Evolutionary conservation across 305 asterid genomes (phyloP).

Genomic region (Solanum hybrid): DNA sequence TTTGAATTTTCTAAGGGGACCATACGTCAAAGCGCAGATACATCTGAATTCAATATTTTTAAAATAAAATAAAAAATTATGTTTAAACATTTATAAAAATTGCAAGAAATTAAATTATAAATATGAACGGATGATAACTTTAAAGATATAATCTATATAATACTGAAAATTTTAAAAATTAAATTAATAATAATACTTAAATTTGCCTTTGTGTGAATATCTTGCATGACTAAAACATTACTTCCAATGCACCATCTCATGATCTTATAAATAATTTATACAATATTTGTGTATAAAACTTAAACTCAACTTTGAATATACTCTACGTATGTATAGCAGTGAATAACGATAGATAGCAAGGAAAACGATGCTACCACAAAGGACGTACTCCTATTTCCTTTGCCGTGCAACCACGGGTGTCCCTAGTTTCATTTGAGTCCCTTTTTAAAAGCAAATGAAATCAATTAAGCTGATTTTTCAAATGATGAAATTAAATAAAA

Average conservation of each 20-base stretch:
- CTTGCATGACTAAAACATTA: background rate
- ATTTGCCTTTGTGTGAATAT: background rate
- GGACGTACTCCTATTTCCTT: background rate
- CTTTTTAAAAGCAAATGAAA: too few relatives aligned
- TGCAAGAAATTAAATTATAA: background rate
- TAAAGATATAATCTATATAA: background rate
- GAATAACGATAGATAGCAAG: background rate
- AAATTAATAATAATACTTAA: background rate
- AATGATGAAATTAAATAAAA: background rate
- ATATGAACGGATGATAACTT: background rate
- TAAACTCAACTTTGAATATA: too few relatives aligned
- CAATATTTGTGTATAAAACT: too few relatives aligned
- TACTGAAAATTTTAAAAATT: too few relatives aligned
- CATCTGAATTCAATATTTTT: too few relatives aligned
- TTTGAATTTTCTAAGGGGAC: background rate
- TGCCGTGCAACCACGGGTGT: background rate
- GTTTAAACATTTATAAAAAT: too few relatives aligned
- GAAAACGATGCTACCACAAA: background rate
- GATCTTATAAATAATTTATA: background rate
- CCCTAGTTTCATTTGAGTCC: background rate
- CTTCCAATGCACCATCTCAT: background rate
- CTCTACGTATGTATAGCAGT: too few relatives aligned
- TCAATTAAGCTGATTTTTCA: background rate
- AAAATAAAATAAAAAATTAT: too few relatives aligned
- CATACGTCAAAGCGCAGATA: background rate